A percentile compares a stretch with the other conserved stretches of the same genome.
Evolutionary conservation across 306 rosid genomes (phyloP).

Genomic region (Castanopsis chinensis): DNA sequence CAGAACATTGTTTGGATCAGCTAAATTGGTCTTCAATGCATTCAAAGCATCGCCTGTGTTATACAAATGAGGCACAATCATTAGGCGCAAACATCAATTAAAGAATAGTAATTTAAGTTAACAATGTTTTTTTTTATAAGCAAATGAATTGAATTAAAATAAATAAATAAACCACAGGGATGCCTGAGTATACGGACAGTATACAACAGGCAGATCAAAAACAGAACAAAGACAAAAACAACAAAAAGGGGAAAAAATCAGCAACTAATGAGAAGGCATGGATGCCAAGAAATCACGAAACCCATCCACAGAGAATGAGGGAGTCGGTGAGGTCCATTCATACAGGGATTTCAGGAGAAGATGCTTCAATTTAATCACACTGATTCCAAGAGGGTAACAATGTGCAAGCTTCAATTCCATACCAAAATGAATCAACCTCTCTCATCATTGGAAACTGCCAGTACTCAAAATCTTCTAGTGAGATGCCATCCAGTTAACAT

Average conservation of each 20-base stretch:
- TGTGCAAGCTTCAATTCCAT: neutral
- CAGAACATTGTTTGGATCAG: slow-evolving; percentile 85
- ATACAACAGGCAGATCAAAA: too few species aligned
- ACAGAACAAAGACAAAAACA: too few species aligned
- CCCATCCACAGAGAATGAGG: too few species aligned
- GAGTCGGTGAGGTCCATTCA: too few species aligned
- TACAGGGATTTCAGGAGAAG: too few species aligned
- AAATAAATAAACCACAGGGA: too few species aligned
- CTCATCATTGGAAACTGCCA: neutral
- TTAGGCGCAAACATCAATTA: slow-evolving; percentile 18
- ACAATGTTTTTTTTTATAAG: neutral
- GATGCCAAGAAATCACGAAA: too few species aligned
- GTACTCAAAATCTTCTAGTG: neutral
- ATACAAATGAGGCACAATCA: slow-evolving; percentile 23
- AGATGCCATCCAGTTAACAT: neutral
- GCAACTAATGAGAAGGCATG: too few species aligned
- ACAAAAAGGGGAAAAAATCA: too few species aligned
- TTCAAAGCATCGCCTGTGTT: slow-evolving; percentile 83
- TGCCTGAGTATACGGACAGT: too few species aligned
- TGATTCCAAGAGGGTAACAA: neutral
- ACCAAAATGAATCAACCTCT: neutral
- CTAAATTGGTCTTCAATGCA: slow-evolving; percentile 67
- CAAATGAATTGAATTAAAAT: too few species aligned
- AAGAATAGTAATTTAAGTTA: neutral
- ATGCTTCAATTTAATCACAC: too few species aligned